Percentiles rank a stretch among this genome's conserved stretches.
Conservation (phyloP, 2,329 filamentous ascomycete genomes). For the Claviceps quebecensis region DNA sequence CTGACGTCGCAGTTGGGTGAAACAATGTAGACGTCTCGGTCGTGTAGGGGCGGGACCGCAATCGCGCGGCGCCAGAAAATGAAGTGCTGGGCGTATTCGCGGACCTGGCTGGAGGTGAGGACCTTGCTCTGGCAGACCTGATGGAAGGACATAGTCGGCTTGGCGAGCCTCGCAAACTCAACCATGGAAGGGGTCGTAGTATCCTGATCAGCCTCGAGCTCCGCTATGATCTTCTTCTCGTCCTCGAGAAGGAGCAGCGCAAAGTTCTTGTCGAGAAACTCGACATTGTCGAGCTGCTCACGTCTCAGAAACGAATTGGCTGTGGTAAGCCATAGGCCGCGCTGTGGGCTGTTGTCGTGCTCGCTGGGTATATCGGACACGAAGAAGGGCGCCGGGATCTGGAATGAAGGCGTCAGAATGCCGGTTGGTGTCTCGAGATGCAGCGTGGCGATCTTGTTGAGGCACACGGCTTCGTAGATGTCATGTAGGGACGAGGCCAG, state of each 20-base stretch:
- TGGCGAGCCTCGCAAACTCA: constrained; percentile 66
- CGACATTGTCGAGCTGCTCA: constrained; percentile 51
- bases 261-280: constrained; percentile 71
- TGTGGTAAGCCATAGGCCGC: constrained; percentile 75
- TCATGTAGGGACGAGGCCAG: constrained; percentile 72
- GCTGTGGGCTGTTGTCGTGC: constrained; percentile 48
- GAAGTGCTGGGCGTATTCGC: constrained; percentile 80
- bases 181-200: constrained; percentile 65
- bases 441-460: constrained; percentile 74
- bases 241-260: constrained; percentile 75
- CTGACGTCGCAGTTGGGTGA: constrained; percentile 76
- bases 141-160: constrained; percentile 51
- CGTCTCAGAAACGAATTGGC: constrained; percentile 61
- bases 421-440: constrained; percentile 53
- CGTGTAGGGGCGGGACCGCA: constrained; percentile 79
- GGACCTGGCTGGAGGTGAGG: constrained; percentile 66
- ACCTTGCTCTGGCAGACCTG: constrained; percentile 58
- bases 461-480: constrained; percentile 67
- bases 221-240: constrained; percentile 56
- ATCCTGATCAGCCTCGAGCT: constrained; percentile 64
- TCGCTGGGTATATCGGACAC: constrained; percentile 59
- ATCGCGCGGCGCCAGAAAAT: constrained; percentile 93
- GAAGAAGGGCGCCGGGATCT: constrained; percentile 53
- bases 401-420: constrained; percentile 45
- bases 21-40: constrained; percentile 79